Conservation (phyloP, 2,329 filamentous ascomycete species). For the Fusarium luffae region DNA sequence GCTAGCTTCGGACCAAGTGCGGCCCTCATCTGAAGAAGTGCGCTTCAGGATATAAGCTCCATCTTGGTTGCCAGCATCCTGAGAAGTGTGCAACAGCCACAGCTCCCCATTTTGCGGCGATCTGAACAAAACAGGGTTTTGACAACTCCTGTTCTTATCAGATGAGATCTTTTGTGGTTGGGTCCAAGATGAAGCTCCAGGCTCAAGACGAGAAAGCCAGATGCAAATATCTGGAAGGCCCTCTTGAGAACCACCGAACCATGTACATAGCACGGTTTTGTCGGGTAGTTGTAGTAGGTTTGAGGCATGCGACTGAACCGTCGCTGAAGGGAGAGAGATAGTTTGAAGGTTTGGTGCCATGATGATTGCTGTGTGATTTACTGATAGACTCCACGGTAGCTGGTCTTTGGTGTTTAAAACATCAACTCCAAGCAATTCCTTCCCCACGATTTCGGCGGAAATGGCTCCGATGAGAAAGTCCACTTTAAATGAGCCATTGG, state of each 20-base stretch:
- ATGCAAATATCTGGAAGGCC: constrained; percentile 58
- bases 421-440: not conserved
- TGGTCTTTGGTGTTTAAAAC: not conserved
- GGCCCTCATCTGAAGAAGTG: constrained; percentile 50
- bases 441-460: constrained; percentile 13
- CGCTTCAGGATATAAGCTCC: constrained; percentile 53
- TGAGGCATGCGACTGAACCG: constrained; percentile 58
- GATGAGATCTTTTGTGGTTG: constrained; percentile 51
- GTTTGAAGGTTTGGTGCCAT: constrained; percentile 27
- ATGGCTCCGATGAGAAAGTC: not conserved
- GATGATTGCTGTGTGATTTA: accelerated
- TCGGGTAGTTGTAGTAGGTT: constrained; percentile 56
- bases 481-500: accelerated
- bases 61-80: constrained; percentile 58
- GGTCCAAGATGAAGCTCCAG: constrained; percentile 48
- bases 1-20: constrained; percentile 51
- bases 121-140: constrained; percentile 57
- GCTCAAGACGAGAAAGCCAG: constrained; percentile 52
- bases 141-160: constrained; percentile 55
- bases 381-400: not conserved
- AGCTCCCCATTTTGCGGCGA: constrained; percentile 49
- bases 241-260: constrained; percentile 60
- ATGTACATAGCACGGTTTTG: constrained; percentile 55
- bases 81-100: constrained; percentile 59
- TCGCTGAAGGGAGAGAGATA: constrained; percentile 51